Conservation (phyloP, 176 grass and related monocot species). For the Juncus effusus region DNA sequence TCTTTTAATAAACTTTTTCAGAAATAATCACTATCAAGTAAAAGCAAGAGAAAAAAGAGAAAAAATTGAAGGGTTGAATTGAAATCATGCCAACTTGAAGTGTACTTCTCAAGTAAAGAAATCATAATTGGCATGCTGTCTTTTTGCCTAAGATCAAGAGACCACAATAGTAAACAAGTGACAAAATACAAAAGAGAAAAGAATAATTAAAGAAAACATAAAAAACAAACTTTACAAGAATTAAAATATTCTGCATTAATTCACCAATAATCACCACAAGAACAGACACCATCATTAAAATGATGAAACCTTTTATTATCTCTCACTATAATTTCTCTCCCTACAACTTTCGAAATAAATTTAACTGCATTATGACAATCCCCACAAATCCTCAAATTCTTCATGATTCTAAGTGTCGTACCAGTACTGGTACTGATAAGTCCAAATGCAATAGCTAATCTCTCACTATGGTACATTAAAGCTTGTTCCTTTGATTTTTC, state of each 20-base stretch:
- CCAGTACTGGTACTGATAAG: constrained; percentile 64
- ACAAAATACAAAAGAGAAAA: too few species aligned
- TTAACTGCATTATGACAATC: constrained; percentile 89
- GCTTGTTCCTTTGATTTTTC: constrained; percentile 72
- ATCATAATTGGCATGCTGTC: too few species aligned
- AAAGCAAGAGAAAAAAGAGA: too few species aligned
- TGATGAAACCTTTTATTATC: constrained; percentile 94
- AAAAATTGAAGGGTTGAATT: too few species aligned
- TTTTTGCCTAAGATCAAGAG: too few species aligned
- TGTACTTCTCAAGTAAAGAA: too few species aligned
- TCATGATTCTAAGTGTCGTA: constrained; percentile 71
- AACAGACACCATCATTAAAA: constrained; percentile 74
- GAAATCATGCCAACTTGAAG: too few species aligned
- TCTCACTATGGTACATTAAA: constrained; percentile 93
- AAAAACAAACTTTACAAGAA: too few species aligned
- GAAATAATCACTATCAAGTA: too few species aligned
- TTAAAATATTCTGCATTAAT: background rate
- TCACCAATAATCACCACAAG: constrained; percentile 93
- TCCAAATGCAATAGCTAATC: constrained; percentile 75
- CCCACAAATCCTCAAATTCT: constrained; percentile 88
- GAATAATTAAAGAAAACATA: too few species aligned
- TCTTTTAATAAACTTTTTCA: too few species aligned
- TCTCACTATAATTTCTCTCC: constrained; percentile 72
- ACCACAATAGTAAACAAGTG: too few species aligned
- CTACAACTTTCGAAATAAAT: constrained; percentile 73